Percentiles rank a stretch among this genome's conserved stretches.
These are phyloP conservation scores for Stachybotrys elegans DNA, from an alignment of 2,329 filamentous ascomycete genomes.

Conservation along the genomic window DNA sequence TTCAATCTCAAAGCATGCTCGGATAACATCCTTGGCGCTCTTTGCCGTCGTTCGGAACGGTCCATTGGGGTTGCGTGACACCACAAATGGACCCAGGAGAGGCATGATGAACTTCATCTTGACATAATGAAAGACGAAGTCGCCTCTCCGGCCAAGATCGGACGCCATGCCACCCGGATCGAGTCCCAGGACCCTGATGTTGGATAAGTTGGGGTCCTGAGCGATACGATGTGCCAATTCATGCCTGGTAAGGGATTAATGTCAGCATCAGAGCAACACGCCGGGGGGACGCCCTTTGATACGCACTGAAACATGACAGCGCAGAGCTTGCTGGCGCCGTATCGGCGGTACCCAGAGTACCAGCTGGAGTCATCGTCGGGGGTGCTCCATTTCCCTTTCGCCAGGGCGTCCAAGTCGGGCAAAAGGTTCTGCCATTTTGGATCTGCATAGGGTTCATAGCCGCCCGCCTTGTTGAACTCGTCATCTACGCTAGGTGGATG, in stretches of 20 bases:
- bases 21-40: neutral
- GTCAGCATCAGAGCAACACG: neutral
- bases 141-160: slow-evolving; percentile 13
- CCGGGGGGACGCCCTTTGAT: too few species aligned
- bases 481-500: neutral
- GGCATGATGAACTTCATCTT: slow-evolving; percentile 1
- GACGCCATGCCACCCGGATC: slow-evolving; percentile 33
- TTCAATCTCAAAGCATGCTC: neutral
- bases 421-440: slow-evolving; percentile 9
- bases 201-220: slow-evolving; percentile 24
- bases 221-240: slow-evolving; percentile 28
- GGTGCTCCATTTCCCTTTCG: slow-evolving; percentile 28
- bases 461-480: neutral
- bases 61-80: neutral
- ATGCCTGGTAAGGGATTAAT: slow-evolving; percentile 10
- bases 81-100: neutral
- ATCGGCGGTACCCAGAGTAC: slow-evolving; percentile 26
- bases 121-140: neutral
- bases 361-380: slow-evolving; percentile 21
- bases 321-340: slow-evolving; percentile 34
- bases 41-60: neutral
- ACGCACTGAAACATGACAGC: slow-evolving; percentile 20
- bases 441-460: neutral
- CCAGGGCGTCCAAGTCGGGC: slow-evolving; percentile 17
- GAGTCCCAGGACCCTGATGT: slow-evolving; percentile 31